A percentile compares a stretch with the other conserved stretches of the same genome.
Conservation (phyloP, 345 rosid species). For the Draba incana region DNA sequence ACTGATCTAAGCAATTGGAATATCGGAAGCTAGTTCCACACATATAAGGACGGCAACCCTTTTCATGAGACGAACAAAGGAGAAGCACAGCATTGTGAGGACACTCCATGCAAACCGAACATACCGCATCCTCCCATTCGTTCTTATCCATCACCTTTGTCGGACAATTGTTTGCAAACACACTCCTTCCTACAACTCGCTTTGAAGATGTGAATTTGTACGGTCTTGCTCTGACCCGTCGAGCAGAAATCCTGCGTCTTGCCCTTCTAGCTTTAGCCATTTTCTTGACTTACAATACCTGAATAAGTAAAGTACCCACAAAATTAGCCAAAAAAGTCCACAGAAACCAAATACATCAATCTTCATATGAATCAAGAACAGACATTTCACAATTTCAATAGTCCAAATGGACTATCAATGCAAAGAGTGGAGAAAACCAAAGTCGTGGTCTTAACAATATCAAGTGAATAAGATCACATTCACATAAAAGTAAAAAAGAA, state of each 20-base stretch:
- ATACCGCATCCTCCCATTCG: slow-evolving; percentile 15
- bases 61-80: slow-evolving; percentile 32
- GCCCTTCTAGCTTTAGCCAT: slow-evolving; percentile 29
- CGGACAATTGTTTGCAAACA: slow-evolving; percentile 3
- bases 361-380: slow-evolving; percentile 4
- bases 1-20: slow-evolving; percentile 31
- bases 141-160: slow-evolving; percentile 14
- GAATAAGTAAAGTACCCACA: not conserved
- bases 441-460: not conserved
- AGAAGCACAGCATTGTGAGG: slow-evolving; percentile 31
- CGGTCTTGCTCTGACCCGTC: slow-evolving; percentile 27
- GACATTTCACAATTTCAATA: not conserved
- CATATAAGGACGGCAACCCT: slow-evolving; percentile 33
- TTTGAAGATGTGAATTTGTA: slow-evolving; percentile 26
- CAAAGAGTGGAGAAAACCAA: not conserved
- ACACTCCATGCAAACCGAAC: slow-evolving; percentile 29
- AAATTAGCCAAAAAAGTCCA: slow-evolving; percentile 3
- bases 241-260: slow-evolving; percentile 12
- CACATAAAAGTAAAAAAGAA: not conserved
- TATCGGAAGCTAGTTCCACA: slow-evolving; percentile 30
- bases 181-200: not conserved
- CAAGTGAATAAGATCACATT: too few species aligned
- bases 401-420: too few species aligned
- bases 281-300: not conserved
- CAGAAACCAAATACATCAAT: too few species aligned